Evolutionary conservation across 225 moss, liverwort and hornwort genomes (phyloP).

Genomic region (Asterella californica): DNA sequence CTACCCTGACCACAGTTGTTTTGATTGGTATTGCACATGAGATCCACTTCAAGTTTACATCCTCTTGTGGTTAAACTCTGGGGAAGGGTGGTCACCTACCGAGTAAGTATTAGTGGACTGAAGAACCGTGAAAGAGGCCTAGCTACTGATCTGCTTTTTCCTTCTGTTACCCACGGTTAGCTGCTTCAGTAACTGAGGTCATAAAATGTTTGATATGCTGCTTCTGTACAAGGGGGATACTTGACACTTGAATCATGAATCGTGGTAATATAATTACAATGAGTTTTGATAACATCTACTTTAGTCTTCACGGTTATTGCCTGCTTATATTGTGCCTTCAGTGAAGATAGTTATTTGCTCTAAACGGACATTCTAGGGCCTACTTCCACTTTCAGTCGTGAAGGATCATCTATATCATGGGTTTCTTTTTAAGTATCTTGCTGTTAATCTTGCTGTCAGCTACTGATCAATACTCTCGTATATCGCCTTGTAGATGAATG

Average conservation of each 20-base stretch:
- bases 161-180: neutral
- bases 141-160: neutral
- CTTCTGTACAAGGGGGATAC: no score
- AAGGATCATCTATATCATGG: neutral
- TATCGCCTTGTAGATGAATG: constrained; percentile 40
- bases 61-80: neutral
- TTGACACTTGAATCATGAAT: no score
- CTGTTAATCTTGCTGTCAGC: neutral
- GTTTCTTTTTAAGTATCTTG: neutral
- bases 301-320: neutral
- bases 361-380: neutral
- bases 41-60: neutral
- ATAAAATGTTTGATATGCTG: no score
- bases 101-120: no score
- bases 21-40: neutral
- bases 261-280: neutral
- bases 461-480: neutral
- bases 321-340: neutral
- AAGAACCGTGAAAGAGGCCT: neutral
- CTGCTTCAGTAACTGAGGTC: neutral
- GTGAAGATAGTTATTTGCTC: neutral
- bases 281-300: neutral
- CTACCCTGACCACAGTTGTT: neutral
- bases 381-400: neutral
- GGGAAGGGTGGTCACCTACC: no score